Evolutionary conservation across 345 rosid species (phyloP).

Genomic region (Corchorus olitorius): DNA sequence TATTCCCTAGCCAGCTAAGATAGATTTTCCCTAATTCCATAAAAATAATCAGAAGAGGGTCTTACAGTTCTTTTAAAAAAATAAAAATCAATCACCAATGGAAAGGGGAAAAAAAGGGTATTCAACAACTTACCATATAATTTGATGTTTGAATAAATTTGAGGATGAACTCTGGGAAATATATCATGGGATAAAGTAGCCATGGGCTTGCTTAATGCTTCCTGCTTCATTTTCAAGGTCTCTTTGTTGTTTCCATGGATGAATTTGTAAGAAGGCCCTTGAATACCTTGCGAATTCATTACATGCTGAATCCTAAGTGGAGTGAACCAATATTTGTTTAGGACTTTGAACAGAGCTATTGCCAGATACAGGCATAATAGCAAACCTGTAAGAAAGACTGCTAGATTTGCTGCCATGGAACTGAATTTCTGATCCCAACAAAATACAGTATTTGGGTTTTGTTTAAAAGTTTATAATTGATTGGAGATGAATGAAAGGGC

Average conservation of each 20-base stretch:
- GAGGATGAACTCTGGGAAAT: constrained; percentile 30
- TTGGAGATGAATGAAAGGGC: no score
- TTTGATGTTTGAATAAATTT: constrained; percentile 29
- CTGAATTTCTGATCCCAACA: no score
- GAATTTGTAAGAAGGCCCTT: constrained; percentile 39
- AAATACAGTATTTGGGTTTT: no score
- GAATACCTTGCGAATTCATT: constrained; percentile 24
- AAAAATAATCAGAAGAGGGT: neutral
- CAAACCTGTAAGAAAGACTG: no score
- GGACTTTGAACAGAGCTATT: constrained; percentile 1
- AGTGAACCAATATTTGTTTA: constrained; percentile 32
- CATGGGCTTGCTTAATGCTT: constrained; percentile 8
- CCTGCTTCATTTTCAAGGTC: constrained; percentile 20
- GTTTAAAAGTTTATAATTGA: no score
- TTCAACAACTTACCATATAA: constrained; percentile 20
- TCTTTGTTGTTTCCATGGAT: constrained; percentile 41
- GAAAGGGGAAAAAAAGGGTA: no score
- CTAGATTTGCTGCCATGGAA: no score
- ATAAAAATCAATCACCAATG: neutral
- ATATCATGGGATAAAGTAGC: constrained; percentile 22
- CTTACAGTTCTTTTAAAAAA: neutral
- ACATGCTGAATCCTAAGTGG: constrained; percentile 18
- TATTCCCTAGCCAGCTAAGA: no score
- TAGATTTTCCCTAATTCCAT: no score
- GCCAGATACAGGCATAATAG: neutral